A percentile compares a stretch with the other conserved stretches of the same genome.
These are phyloP conservation scores for Arthrobotrys musiformis DNA, from an alignment of 2,329 filamentous ascomycete genomes.

Conservation along the genomic window DNA sequence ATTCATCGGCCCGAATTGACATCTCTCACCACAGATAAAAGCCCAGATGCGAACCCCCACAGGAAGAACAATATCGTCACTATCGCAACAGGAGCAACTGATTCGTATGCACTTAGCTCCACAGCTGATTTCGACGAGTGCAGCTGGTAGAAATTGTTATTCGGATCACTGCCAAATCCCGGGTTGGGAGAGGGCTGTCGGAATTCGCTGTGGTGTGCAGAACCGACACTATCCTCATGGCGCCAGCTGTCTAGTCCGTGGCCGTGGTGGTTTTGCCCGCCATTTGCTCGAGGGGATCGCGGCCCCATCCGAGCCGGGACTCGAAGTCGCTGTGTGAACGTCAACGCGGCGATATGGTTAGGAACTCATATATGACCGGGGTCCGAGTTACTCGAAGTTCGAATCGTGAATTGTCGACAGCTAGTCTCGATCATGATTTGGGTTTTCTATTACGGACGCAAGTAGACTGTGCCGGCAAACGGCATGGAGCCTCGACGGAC, in stretches of 20 bases:
- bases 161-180: slow-evolving; percentile 44
- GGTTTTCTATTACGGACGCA: slow-evolving; percentile 1
- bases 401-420: slow-evolving; percentile 22
- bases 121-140: slow-evolving; percentile 51
- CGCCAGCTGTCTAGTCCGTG: slow-evolving; percentile 47
- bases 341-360: slow-evolving; percentile 53
- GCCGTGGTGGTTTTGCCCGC: slow-evolving; percentile 8
- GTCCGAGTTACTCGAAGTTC: slow-evolving; percentile 9
- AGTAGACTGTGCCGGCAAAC: slow-evolving; percentile 24
- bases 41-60: slow-evolving; percentile 66
- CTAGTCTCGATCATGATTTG: slow-evolving; percentile 38
- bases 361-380: slow-evolving; percentile 35
- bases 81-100: slow-evolving; percentile 58
- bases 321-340: slow-evolving; percentile 50
- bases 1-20: slow-evolving; percentile 23
- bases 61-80: slow-evolving; percentile 66
- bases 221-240: slow-evolving; percentile 43
- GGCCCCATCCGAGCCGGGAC: slow-evolving; percentile 53
- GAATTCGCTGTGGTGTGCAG: slow-evolving; percentile 45
- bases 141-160: slow-evolving; percentile 51
- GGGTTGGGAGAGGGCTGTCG: slow-evolving; percentile 51
- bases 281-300: slow-evolving; percentile 46
- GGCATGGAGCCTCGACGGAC: slow-evolving; percentile 10
- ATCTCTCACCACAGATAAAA: slow-evolving; percentile 62
- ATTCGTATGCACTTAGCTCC: slow-evolving; percentile 49